Base-by-base conservation (phyloP, 345 rosid genomes). In the Camelina hispida region DNA sequence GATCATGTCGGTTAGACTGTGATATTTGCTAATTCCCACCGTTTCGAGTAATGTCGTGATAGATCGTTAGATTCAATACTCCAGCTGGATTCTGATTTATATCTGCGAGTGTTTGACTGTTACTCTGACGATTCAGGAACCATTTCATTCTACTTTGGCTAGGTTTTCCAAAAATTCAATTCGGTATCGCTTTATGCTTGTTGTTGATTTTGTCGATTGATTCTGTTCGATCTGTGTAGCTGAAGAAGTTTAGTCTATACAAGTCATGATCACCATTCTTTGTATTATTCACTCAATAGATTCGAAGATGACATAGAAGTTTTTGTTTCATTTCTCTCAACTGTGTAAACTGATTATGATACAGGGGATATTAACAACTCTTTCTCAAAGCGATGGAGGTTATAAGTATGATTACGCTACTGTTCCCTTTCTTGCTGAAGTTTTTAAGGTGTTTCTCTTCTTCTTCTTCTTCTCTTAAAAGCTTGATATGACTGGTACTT, bases 361-460 rank as follows among this genome's bases (percentile, higher is more conserved):
- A 8, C 76, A 94, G 99, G 99, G 99, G 62, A 96, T 96, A 60
- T 81, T 93, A 65, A 96, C 97, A 2, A 87, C 98, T 23, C 90
- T 93, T n/a, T 90, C 99, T 55, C 98, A 95, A 61, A 80, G 86
- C 71, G 80, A 90, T 78, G 98, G 99, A 54, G 86, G 79, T 48
- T 96, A 96, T 60, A 81, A 83, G 71, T 93, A 93, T 69, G 97
- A 96, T 71, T 96, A 90, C 67, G 98, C 99, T 0, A 96, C 99
- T 9, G 88, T 96, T 75, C 98, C 97, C 1, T 96, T 93, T 84
- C 91, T 96, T 34, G 98, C 98, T 2, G 97, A 96, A 84, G 84
- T 87, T 63, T 88, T 87, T 17, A 96, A 96, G 99, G 99, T 90
- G 77, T 15, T 67, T 73, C 15, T 25, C 30, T 4, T 28, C 30